phyloP scores from a whole-genome alignment of 768 basidiomycete species.

The Lanmaoa rubissima region DNA sequence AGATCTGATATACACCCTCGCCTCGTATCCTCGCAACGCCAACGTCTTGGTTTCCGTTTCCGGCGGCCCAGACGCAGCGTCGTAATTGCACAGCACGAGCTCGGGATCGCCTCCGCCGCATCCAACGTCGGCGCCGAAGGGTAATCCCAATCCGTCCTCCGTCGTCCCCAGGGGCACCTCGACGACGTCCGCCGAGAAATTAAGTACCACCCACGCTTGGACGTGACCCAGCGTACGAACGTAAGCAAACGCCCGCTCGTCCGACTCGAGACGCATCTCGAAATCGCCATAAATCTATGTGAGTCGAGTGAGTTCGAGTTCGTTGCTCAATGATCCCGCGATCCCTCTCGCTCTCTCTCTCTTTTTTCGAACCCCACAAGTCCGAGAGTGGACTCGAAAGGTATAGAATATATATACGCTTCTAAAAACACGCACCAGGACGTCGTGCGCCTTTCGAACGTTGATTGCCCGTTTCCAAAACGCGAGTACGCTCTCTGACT shows the following conservation, averaged over 20 bases:
- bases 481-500: constrained; percentile 46
- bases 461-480: constrained; percentile 61
- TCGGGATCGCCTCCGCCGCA: neutral
- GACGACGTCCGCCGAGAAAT: constrained; percentile 39
- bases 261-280: constrained; percentile 40
- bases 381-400: neutral
- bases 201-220: constrained; percentile 44
- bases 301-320: neutral
- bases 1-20: constrained; percentile 17
- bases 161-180: constrained; percentile 5
- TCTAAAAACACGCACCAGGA: constrained; percentile 42
- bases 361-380: too few relatives aligned
- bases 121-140: neutral
- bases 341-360: too few relatives aligned
- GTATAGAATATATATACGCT: too few relatives aligned
- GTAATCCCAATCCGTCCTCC: neutral
- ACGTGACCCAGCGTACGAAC: constrained; percentile 37
- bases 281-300: constrained; percentile 62
- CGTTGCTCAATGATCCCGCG: too few relatives aligned
- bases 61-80: neutral
- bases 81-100: constrained; percentile 31
- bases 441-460: constrained; percentile 51
- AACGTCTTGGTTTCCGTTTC: constrained; percentile 5
- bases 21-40: constrained; percentile 30
- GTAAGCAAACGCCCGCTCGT: constrained; percentile 57